These are phyloP conservation scores for Sinapis alba DNA, from an alignment of 441 rosid genomes.

Conservation along the genomic window DNA sequence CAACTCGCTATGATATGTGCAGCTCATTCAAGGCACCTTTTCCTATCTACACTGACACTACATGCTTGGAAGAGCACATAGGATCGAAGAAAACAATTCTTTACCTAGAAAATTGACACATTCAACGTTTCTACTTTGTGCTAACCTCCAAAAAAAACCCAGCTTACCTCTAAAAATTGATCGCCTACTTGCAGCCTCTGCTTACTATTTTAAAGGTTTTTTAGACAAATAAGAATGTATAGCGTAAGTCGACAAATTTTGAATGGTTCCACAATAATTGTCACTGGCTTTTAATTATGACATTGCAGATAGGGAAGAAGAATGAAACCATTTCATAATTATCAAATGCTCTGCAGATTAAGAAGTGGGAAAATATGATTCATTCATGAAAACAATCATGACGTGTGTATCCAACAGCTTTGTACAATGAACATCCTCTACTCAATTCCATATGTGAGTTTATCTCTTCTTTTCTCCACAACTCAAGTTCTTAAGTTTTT, in stretches of 20 bases:
- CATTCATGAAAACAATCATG: neutral
- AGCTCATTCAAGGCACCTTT: conserved; percentile 45
- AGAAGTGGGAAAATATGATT: conserved; percentile 51
- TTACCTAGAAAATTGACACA: neutral
- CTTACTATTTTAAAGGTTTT: conserved; percentile 63
- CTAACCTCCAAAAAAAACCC: neutral
- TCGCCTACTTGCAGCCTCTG: conserved; percentile 34
- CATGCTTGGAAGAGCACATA: too few species aligned
- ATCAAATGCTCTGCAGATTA: conserved; percentile 49
- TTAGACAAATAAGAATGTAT: conserved; percentile 72
- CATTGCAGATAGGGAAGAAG: conserved; percentile 37
- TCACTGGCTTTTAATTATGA: conserved; percentile 8
- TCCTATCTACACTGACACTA: conserved; percentile 44
- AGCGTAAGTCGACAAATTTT: conserved; percentile 46
- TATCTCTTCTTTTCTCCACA: neutral
- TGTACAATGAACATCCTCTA: neutral
- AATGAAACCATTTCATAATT: conserved; percentile 46
- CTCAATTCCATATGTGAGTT: neutral
- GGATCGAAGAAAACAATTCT: neutral
- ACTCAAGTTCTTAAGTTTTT: neutral
- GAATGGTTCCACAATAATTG: neutral
- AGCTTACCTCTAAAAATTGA: neutral
- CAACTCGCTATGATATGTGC: conserved; percentile 13
- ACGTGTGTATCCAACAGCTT: neutral
- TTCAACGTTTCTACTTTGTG: neutral